Conservation (phyloP, 192 early-diverging fungal genomes). For the Coemansia pectinata region DNA sequence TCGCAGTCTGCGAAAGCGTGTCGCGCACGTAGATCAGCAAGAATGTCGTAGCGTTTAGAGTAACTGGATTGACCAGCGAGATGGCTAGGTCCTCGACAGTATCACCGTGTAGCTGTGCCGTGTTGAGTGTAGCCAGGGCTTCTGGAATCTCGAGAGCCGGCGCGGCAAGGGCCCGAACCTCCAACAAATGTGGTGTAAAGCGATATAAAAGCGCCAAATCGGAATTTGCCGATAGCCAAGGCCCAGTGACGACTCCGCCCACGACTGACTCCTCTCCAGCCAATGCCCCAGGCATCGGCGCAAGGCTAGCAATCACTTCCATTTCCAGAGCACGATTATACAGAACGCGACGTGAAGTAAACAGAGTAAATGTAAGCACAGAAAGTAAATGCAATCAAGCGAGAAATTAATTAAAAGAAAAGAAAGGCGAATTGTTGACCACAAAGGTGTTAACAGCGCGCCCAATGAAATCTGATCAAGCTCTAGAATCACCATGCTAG, state of each 20-base stretch:
- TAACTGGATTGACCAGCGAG: slow-evolving; percentile 22
- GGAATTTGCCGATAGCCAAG: not conserved
- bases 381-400: not conserved
- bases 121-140: slow-evolving; percentile 38
- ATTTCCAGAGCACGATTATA: slow-evolving; percentile 9
- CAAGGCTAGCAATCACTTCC: slow-evolving; percentile 32
- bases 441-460: not conserved
- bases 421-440: not conserved
- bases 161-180: slow-evolving; percentile 25
- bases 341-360: not conserved
- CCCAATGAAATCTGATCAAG: not conserved
- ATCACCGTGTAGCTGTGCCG: slow-evolving; percentile 28
- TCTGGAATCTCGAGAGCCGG: slow-evolving; percentile 16
- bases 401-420: not conserved
- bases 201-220: slow-evolving; percentile 31
- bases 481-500: not conserved
- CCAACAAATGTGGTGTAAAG: slow-evolving; percentile 30
- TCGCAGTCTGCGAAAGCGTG: slow-evolving; percentile 1
- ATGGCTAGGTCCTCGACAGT: slow-evolving; percentile 33
- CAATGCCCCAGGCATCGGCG: slow-evolving; percentile 22
- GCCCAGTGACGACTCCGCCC: slow-evolving; percentile 19
- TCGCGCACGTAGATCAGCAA: slow-evolving; percentile 40
- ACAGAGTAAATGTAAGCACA: not conserved
- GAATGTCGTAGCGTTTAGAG: slow-evolving; percentile 15
- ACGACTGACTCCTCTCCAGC: slow-evolving; percentile 3